Percentiles rank a stretch among this genome's conserved stretches.
Conservation (phyloP, 139 green algal genomes). For the Marvania coccoides region DNA sequence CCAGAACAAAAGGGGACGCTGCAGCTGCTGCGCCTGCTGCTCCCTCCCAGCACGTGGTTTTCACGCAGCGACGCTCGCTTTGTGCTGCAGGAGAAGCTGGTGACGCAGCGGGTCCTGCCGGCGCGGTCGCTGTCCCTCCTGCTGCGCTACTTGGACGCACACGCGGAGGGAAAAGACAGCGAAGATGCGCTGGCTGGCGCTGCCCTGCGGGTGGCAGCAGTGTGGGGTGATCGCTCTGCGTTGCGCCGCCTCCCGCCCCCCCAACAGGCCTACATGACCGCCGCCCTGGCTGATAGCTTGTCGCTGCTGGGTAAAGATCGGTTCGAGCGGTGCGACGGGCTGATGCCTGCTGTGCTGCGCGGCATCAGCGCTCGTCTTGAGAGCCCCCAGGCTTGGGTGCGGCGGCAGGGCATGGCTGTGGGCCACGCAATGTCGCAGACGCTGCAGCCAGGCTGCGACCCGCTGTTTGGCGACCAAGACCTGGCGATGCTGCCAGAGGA, state of each 20-base stretch:
- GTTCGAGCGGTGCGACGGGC: not conserved
- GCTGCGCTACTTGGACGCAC: constrained; percentile 1
- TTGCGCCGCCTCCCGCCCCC: constrained; percentile 21
- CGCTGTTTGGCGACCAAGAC: constrained; percentile 44
- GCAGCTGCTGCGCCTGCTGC: not conserved
- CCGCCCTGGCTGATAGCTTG: constrained; percentile 8
- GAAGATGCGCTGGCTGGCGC: constrained; percentile 9
- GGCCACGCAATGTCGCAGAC: constrained; percentile 32
- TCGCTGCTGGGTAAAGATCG: not conserved
- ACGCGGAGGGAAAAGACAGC: not conserved
- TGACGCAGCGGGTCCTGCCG: constrained; percentile 6
- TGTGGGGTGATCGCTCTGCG: constrained; percentile 29
- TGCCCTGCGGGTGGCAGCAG: constrained; percentile 10
- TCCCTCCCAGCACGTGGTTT: constrained; percentile 2
- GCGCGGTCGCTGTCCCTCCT: not conserved
- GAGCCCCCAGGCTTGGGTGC: constrained; percentile 25
- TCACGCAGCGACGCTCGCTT: not conserved
- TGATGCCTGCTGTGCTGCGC: constrained; percentile 31
- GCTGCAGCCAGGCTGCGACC: constrained; percentile 33
- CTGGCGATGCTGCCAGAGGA: constrained; percentile 37
- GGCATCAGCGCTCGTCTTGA: constrained; percentile 48
- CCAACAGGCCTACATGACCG: constrained; percentile 49
- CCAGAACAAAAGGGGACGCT: not conserved
- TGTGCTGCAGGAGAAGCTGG: constrained; percentile 18
- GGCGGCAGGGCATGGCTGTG: constrained; percentile 52